These are phyloP conservation scores for Ophiostoma angusticollis DNA, from an alignment of 2,329 filamentous ascomycete species.

Conservation along the genomic window DNA sequence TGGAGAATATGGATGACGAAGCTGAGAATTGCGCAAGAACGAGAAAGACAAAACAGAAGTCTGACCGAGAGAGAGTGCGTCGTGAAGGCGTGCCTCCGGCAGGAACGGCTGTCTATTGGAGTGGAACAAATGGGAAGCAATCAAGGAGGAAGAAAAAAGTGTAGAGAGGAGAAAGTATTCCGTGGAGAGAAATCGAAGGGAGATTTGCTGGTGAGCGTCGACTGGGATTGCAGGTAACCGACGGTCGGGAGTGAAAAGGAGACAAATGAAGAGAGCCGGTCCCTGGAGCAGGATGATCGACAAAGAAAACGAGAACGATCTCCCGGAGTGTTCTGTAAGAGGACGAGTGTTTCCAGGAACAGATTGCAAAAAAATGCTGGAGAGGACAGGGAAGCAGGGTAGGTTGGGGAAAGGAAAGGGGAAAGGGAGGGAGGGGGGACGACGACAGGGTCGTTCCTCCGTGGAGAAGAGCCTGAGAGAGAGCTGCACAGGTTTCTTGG, in stretches of 20 bases:
- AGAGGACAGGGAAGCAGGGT: slow-evolving; percentile 16
- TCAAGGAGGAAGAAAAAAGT: not conserved
- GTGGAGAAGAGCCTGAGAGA: too few species aligned
- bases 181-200: not conserved
- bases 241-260: not conserved
- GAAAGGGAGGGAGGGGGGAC: slow-evolving; percentile 13
- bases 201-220: too few species aligned
- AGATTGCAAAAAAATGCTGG: slow-evolving; percentile 7
- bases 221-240: not conserved
- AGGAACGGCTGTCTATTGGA: too few species aligned
- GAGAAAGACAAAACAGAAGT: too few species aligned
- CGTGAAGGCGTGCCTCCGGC: too few species aligned
- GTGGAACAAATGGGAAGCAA: too few species aligned
- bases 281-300: slow-evolving; percentile 23
- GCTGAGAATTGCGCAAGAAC: too few species aligned
- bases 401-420: slow-evolving; percentile 15
- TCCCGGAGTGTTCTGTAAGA: slow-evolving; percentile 16
- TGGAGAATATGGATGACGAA: too few species aligned
- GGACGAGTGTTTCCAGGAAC: slow-evolving; percentile 17
- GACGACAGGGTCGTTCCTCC: too few species aligned
- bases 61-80: too few species aligned
- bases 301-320: slow-evolving; percentile 19
- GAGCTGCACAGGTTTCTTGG: slow-evolving; percentile 3
- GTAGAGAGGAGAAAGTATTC: not conserved
- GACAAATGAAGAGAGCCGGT: slow-evolving; percentile 22